Percentiles rank a stretch among this genome's conserved stretches.
These are phyloP conservation scores for Kokia cookei DNA, from an alignment of 441 rosid genomes.

Conservation along the genomic window DNA sequence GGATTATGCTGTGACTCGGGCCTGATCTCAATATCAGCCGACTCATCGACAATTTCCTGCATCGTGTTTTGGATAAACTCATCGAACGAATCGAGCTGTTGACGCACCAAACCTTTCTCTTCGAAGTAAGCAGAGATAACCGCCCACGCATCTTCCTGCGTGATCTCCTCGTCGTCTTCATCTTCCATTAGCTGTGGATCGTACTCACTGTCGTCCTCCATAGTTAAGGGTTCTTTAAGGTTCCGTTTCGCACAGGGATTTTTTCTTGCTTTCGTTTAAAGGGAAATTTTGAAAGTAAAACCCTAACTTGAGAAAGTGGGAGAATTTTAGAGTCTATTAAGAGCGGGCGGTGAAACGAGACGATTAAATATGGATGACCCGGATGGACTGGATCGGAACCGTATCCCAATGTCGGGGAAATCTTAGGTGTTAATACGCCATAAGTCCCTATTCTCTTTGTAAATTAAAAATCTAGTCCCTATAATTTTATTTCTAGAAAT, in stretches of 20 bases:
- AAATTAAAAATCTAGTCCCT: too few species aligned
- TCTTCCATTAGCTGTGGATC: constrained; percentile 32
- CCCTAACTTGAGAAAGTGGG: not conserved
- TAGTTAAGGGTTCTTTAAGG: constrained; percentile 5
- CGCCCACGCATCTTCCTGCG: constrained; percentile 94
- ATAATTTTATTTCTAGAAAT: too few species aligned
- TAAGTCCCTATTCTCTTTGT: too few species aligned
- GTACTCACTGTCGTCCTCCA: constrained; percentile 62
- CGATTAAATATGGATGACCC: not conserved
- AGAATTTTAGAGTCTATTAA: too few species aligned
- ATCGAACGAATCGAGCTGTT: constrained; percentile 92
- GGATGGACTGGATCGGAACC: not conserved
- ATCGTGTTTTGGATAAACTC: constrained; percentile 96
- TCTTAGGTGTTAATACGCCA: too few species aligned
- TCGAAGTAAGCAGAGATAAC: constrained; percentile 94
- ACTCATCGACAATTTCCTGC: constrained; percentile 93
- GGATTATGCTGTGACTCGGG: constrained; percentile 98
- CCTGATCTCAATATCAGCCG: constrained; percentile 86
- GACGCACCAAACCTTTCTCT: constrained; percentile 92
- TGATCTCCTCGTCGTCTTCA: constrained; percentile 64
- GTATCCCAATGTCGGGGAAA: not conserved
- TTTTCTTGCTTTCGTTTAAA: not conserved
- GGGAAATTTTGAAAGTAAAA: not conserved
- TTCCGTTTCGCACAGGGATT: not conserved
- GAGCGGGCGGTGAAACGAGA: not conserved